Evolutionary conservation across 306 rosid species (phyloP).

Genomic region (Pachyrhizus erosus): DNA sequence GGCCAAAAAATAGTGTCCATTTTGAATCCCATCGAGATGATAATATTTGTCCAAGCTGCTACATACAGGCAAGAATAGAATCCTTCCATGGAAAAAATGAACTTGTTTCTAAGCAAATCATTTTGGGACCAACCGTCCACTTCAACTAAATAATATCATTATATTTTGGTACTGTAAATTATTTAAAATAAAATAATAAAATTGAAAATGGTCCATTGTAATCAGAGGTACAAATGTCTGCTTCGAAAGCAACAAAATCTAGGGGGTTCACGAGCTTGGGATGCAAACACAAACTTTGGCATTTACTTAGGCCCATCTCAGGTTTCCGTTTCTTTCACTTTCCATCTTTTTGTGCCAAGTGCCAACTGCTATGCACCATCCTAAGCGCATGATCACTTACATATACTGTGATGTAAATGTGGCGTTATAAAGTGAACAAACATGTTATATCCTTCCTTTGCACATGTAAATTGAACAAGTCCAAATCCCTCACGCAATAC

Average conservation of each 20-base stretch:
- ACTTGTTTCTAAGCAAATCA: not conserved
- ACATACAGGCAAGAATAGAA: not conserved
- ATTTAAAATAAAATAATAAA: not conserved
- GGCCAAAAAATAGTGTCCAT: not conserved
- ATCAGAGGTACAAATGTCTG: constrained; percentile 24
- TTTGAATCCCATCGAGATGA: not conserved
- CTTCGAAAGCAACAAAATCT: constrained; percentile 22
- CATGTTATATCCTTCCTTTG: not conserved
- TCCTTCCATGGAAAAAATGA: not conserved
- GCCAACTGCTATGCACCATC: not conserved
- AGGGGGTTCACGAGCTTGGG: constrained; percentile 50
- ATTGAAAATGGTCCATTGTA: constrained; percentile 30
- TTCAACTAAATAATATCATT: not conserved
- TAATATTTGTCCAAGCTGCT: too few relatives aligned
- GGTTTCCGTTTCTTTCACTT: constrained; percentile 3
- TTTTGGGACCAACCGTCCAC: not conserved
- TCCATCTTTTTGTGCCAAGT: constrained; percentile 27
- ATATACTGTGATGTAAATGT: not conserved
- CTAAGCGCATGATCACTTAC: not conserved
- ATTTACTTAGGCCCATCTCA: not conserved
- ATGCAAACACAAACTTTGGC: constrained; percentile 33
- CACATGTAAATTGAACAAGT: constrained; percentile 26
- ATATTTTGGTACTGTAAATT: not conserved
- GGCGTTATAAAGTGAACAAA: constrained; percentile 27
- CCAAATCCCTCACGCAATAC: constrained; percentile 22